Evolutionary conservation across 176 grass and related monocot species (phyloP), one percentile per base, ranked within the genome.

Genomic region (Eleusine coracana): DNA sequence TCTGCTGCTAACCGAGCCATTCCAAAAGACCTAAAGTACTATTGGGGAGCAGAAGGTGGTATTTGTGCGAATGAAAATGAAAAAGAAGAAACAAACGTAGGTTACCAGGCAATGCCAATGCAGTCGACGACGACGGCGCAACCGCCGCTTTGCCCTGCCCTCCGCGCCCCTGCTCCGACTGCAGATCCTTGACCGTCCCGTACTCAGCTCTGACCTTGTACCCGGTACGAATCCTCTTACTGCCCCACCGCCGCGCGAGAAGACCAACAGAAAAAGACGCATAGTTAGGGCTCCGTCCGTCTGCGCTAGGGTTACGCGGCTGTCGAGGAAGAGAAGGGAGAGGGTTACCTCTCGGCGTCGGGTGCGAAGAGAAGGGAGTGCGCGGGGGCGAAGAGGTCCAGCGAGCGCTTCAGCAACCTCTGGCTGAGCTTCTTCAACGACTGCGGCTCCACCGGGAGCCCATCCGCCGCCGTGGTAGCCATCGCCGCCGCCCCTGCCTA

Each of bases 401-500:
- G 90, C 14, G 90, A 91, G 10, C 92, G 90, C 80, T 89, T 97
- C 12, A 94, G 88, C 42, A 88, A 97, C 81, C 87, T 94, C 21
- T 91, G 82, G 51, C 95, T 97, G 14, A 94, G 86, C 95, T 94
- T 97, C 81, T 94, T 94, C 83, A 97, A 64, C 42, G 95, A 97
- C 38, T 97, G 95, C 41, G 86, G 92, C 79, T 97, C 95, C 14
- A 94, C 92, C 42, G 90, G 77, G 34, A 89, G 80, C 74, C 79
- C 76, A 25, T 55, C 79, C 73, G 54, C 77, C 74, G 79, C 77
- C 79, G 60, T 28, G 68, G 74, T 75, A 74, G 80, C 31, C 85
- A 81, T 81, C 61, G 70, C 62, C 68, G 56, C n/a, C 55, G 37
- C 59, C 58, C 20, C 50, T 52, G 3, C 55, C 31, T 34, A 34